Conservation (phyloP, 1,139 yeast species). For the Zhuliangozyma parablackwelliae region DNA sequence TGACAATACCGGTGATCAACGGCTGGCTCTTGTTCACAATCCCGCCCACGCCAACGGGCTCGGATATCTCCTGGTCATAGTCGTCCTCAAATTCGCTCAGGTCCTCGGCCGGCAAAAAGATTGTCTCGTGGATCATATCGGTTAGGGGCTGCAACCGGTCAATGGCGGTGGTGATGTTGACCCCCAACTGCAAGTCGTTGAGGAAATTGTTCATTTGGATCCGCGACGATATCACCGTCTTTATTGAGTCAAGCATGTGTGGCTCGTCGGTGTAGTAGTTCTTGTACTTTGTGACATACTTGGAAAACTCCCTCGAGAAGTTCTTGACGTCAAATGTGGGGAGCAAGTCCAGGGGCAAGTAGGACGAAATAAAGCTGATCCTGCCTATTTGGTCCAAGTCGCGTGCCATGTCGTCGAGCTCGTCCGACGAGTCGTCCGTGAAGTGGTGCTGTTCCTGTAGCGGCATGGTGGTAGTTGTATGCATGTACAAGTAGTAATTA, state of each 20-base stretch:
- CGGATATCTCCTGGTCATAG: conserved; percentile 24
- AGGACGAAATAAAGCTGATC: conserved; percentile 19
- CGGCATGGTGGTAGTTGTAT: too few species aligned
- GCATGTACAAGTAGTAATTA: too few species aligned
- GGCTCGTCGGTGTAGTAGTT: conserved; percentile 16
- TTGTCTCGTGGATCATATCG: conserved; percentile 45
- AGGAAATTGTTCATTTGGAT: conserved; percentile 48
- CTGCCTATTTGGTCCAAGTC: conserved; percentile 47
- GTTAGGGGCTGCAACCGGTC: conserved; percentile 56
- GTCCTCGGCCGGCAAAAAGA: conserved; percentile 50
- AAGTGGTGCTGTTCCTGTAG: too few species aligned
- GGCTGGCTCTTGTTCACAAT: conserved; percentile 48
- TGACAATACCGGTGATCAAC: conserved; percentile 43
- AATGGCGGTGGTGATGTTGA: conserved; percentile 48
- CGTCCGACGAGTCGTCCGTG: conserved; percentile 5
- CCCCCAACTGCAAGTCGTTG: conserved; percentile 48
- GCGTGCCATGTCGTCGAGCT: conserved; percentile 32
- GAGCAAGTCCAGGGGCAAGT: conserved; percentile 11
- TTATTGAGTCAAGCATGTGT: conserved; percentile 27
- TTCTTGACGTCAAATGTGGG: conserved; percentile 26
- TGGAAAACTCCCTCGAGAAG: conserved; percentile 26
- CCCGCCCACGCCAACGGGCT: conserved; percentile 53
- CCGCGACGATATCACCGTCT: conserved; percentile 37
- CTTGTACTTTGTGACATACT: conserved; percentile 25
- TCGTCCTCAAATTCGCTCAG: conserved; percentile 24